Evolutionary conservation across 2,329 filamentous ascomycete species (phyloP), one percentile per base, ranked within the genome.

Genomic region (Ophiostoma novo-ulmi): DNA sequence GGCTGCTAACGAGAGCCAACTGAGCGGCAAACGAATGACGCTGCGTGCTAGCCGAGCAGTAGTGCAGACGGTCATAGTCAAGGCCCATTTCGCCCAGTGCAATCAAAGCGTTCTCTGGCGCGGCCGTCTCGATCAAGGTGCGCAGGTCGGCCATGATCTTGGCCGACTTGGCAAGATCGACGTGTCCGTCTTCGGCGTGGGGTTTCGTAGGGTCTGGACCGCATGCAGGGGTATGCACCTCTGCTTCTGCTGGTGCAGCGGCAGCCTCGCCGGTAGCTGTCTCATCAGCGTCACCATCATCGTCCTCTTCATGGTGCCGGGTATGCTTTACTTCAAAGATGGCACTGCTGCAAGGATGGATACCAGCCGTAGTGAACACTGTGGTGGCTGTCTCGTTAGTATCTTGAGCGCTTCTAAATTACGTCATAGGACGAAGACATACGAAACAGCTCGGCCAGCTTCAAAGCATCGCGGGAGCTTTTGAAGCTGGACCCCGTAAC

Each of bases 61-160:
- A 89, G 76, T 92, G 91, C 48, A 99, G 82, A 1, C 95, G 88
- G 81, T 99, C 95, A 78, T 98, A 99, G 81, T 99, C 95, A 4
- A 99, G 89, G 1, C 95, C 95, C 73, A 99, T 93, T 80, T 99
- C 95, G 67, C 95, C 95, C 78, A 97, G 93, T 7, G 95, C 94
- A 0, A 92, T 89, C 58, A 91, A 84, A 79, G 78, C 67, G 80
- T 78, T 75, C 6, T 80, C 78, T 2, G 79, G 73, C 22, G 87
- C 87, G 0, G 88, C 86, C 48, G 87, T 80, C 1, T 85, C 77
- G 4, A 94, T 87, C 2, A 97, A 82, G 7, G 81, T 77, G 64
- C 84, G 84, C n/a, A 98, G 85, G 39, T 87, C 84, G 0, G 80
- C 73, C 31, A 93, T 83, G 77, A 87, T 83, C 61, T 79, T 76